phyloP scores from a whole-genome alignment of 352 stramenopile species.

The Globisporangium radiosum region DNA sequence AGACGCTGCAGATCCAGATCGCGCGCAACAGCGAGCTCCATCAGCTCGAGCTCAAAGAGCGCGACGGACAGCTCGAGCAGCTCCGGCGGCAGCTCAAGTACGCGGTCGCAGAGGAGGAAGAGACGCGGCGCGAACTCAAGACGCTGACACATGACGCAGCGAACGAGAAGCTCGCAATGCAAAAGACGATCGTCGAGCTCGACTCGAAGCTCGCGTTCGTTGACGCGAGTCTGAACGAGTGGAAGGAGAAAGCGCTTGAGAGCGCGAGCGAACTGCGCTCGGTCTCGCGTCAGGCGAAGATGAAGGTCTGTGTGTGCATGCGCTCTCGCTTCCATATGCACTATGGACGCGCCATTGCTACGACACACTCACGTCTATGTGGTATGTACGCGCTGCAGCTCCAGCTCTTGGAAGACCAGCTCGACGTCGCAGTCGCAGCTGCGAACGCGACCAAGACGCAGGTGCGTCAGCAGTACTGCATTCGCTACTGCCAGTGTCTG shows the following conservation, averaged over 20 bases:
- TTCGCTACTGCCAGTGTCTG: not conserved
- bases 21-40: conserved; percentile 43
- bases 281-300: conserved; percentile 31
- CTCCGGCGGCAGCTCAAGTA: conserved; percentile 59
- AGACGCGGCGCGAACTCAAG: conserved; percentile 58
- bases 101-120: conserved; percentile 54
- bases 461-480: not conserved
- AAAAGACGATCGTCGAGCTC: conserved; percentile 69
- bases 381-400: conserved; percentile 21
- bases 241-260: conserved; percentile 68
- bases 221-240: conserved; percentile 54
- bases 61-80: conserved; percentile 62
- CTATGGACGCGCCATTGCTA: too few species aligned
- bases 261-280: conserved; percentile 36
- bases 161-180: conserved; percentile 49
- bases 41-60: conserved; percentile 62
- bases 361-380: not conserved
- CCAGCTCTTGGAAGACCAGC: conserved; percentile 52
- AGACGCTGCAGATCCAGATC: conserved; percentile 48
- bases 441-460: conserved; percentile 14
- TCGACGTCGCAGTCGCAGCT: conserved; percentile 37
- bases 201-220: conserved; percentile 65
- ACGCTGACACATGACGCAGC: conserved; percentile 12
- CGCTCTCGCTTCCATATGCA: too few species aligned
- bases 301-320: conserved; percentile 30